These are phyloP conservation scores for Diaporthe longicolla DNA, from an alignment of 2,329 filamentous ascomycete genomes.

Conservation along the genomic window DNA sequence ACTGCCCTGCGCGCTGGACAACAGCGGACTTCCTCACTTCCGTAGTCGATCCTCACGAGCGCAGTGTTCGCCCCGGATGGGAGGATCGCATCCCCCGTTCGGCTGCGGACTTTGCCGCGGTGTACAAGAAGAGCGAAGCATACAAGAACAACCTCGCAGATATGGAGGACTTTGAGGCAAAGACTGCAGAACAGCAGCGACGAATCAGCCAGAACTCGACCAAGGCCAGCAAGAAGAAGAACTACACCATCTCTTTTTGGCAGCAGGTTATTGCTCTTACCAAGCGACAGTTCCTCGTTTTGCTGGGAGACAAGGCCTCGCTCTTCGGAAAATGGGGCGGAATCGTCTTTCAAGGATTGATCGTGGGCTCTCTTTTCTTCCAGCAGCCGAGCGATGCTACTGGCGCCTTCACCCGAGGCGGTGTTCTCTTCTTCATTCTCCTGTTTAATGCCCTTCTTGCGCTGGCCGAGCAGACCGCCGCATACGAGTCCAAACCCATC, in stretches of 20 bases:
- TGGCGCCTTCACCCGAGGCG: slow-evolving; percentile 75
- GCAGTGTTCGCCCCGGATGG: slow-evolving; percentile 68
- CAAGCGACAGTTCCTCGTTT: slow-evolving; percentile 52
- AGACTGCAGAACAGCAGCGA: slow-evolving; percentile 57
- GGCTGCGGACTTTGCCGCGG: slow-evolving; percentile 72
- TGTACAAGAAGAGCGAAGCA: slow-evolving; percentile 63
- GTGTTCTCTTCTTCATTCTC: slow-evolving; percentile 75
- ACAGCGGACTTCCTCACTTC: slow-evolving; percentile 81
- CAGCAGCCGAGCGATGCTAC: slow-evolving; percentile 68
- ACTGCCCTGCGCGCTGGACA: slow-evolving; percentile 76
- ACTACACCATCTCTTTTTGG: slow-evolving; percentile 65
- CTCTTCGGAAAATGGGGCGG: slow-evolving; percentile 53
- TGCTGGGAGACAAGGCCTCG: slow-evolving; percentile 52
- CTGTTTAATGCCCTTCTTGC: slow-evolving; percentile 74
- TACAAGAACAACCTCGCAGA: slow-evolving; percentile 60
- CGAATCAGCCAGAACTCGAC: slow-evolving; percentile 56
- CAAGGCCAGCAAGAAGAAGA: slow-evolving; percentile 60
- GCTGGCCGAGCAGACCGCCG: slow-evolving; percentile 76
- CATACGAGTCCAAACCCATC: slow-evolving; percentile 72
- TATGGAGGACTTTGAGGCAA: slow-evolving; percentile 65
- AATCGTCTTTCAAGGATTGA: slow-evolving; percentile 71
- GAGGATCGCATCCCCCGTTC: slow-evolving; percentile 71
- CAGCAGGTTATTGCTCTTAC: slow-evolving; percentile 65
- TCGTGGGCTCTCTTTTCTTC: slow-evolving; percentile 78
- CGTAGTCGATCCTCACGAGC: slow-evolving; percentile 73